These are phyloP conservation scores for Nephelium lappaceum DNA, from an alignment of 345 rosid genomes.

Conservation along the genomic window DNA sequence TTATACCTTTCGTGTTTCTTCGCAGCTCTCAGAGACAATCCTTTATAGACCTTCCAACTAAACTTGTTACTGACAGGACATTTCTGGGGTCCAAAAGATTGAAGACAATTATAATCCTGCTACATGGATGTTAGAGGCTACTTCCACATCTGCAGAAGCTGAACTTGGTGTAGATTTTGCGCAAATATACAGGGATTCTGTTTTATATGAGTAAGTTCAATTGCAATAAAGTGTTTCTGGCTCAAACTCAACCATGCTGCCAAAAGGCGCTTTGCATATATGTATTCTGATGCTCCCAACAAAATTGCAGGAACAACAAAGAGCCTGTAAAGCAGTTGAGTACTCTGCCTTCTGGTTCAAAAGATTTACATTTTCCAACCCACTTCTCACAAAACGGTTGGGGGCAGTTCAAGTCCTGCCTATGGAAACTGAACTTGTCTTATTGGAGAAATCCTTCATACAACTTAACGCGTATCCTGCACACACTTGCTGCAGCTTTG, in stretches of 20 bases:
- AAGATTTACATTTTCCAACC: slow-evolving; percentile 55
- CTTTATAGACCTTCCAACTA: background rate
- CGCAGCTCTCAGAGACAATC: background rate
- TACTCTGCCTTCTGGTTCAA: slow-evolving; percentile 46
- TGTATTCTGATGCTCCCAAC: background rate
- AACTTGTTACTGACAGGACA: slow-evolving; percentile 34
- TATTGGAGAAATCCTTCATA: slow-evolving; percentile 87
- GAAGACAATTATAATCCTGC: slow-evolving; percentile 73
- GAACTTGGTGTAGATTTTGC: slow-evolving; percentile 65
- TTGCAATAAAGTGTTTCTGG: background rate
- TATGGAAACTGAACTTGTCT: slow-evolving; percentile 83
- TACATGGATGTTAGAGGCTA: slow-evolving; percentile 79
- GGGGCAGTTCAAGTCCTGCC: slow-evolving; percentile 71
- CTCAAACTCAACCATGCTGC: background rate
- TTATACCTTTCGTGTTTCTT: too few relatives aligned
- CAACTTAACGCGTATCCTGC: slow-evolving; percentile 55
- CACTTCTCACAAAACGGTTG: slow-evolving; percentile 52
- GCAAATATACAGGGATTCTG: slow-evolving; percentile 48
- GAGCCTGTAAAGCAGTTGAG: slow-evolving; percentile 52
- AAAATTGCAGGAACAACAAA: slow-evolving; percentile 44
- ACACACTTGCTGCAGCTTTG: slow-evolving; percentile 39
- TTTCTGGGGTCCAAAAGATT: slow-evolving; percentile 61
- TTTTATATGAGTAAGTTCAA: slow-evolving; percentile 52
- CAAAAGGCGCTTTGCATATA: background rate
- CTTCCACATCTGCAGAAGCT: slow-evolving; percentile 59